These are phyloP conservation scores for Exophiala mesophila DNA, from an alignment of 2,329 filamentous ascomycete genomes.

Conservation along the genomic window DNA sequence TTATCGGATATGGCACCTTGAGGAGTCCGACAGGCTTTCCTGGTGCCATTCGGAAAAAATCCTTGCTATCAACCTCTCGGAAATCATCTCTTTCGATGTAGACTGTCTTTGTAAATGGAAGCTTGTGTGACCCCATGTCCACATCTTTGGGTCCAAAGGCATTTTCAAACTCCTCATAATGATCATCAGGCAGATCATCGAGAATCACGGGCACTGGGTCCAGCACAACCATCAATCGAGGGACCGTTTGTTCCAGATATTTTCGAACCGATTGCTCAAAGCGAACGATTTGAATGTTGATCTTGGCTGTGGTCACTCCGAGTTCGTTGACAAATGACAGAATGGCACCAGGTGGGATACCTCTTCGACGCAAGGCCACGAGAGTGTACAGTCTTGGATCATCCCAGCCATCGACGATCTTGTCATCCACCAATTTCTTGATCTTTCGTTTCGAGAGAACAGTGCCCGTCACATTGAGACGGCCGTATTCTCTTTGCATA, in stretches of 20 bases:
- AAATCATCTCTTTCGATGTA: slow-evolving; percentile 83
- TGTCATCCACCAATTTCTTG: slow-evolving; percentile 68
- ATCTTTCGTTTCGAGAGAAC: slow-evolving; percentile 85
- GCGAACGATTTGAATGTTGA: slow-evolving; percentile 72
- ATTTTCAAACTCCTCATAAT: slow-evolving; percentile 59
- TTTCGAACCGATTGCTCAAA: slow-evolving; percentile 81
- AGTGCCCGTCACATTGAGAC: slow-evolving; percentile 75
- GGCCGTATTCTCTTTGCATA: slow-evolving; percentile 83
- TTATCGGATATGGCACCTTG: slow-evolving; percentile 65
- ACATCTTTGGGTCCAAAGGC: slow-evolving; percentile 82
- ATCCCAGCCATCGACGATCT: slow-evolving; percentile 82
- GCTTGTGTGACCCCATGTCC: slow-evolving; percentile 46
- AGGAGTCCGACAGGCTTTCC: slow-evolving; percentile 70
- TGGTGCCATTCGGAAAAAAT: slow-evolving; percentile 74
- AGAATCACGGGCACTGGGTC: slow-evolving; percentile 80
- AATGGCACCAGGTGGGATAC: slow-evolving; percentile 82
- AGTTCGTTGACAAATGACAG: slow-evolving; percentile 87
- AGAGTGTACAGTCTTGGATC: slow-evolving; percentile 87
- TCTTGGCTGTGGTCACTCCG: slow-evolving; percentile 77
- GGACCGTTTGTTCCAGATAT: slow-evolving; percentile 83
- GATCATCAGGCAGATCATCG: slow-evolving; percentile 67
- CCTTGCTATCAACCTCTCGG: slow-evolving; percentile 63
- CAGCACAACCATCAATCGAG: slow-evolving; percentile 81
- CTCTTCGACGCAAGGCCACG: slow-evolving; percentile 74
- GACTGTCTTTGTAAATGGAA: slow-evolving; percentile 68